Conservation (phyloP, 1,139 yeast genomes). For the Sugiyamaella neomexicana region DNA sequence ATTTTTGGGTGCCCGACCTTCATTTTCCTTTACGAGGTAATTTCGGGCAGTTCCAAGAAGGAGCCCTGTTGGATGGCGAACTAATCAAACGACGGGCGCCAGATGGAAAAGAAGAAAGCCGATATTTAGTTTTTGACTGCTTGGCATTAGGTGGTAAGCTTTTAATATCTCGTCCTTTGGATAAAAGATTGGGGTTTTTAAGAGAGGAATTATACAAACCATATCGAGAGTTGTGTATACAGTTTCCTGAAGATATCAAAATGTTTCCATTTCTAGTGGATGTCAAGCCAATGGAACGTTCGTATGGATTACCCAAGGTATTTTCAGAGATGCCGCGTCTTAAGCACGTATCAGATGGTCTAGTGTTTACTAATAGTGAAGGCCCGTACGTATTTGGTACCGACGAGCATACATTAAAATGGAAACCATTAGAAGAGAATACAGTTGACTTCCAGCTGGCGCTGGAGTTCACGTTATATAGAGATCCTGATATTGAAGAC, state of each 20-base stretch:
- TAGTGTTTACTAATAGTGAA: conserved; percentile 87
- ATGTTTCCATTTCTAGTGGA: conserved; percentile 84
- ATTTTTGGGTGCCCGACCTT: conserved; percentile 73
- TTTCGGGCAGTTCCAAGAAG: conserved; percentile 67
- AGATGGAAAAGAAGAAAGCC: conserved; percentile 56
- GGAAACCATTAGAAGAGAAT: conserved; percentile 98
- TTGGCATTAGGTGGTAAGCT: conserved; percentile 76
- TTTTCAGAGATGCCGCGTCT: conserved; percentile 64
- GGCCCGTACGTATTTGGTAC: conserved; percentile 89
- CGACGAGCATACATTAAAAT: conserved; percentile 70
- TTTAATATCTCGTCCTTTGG: conserved; percentile 67
- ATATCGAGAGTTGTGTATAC: conserved; percentile 63
- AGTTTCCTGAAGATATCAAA: conserved; percentile 69
- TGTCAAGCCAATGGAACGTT: conserved; percentile 82
- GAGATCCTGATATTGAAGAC: conserved; percentile 69
- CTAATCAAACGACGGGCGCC: conserved; percentile 51
- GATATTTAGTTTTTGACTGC: conserved; percentile 89
- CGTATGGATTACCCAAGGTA: conserved; percentile 78
- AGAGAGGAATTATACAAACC: conserved; percentile 84
- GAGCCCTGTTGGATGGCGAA: conserved; percentile 92
- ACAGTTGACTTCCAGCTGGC: conserved; percentile 83
- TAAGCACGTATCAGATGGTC: conserved; percentile 90
- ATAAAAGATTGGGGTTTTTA: conserved; percentile 82
- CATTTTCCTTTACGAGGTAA: conserved; percentile 73
- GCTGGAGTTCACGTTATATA: conserved; percentile 62